A percentile compares a stretch with the other conserved stretches of the same genome.
Evolutionary conservation across 805 yeast genomes (phyloP).

Genomic region (Wickerhamiella australiensis): DNA sequence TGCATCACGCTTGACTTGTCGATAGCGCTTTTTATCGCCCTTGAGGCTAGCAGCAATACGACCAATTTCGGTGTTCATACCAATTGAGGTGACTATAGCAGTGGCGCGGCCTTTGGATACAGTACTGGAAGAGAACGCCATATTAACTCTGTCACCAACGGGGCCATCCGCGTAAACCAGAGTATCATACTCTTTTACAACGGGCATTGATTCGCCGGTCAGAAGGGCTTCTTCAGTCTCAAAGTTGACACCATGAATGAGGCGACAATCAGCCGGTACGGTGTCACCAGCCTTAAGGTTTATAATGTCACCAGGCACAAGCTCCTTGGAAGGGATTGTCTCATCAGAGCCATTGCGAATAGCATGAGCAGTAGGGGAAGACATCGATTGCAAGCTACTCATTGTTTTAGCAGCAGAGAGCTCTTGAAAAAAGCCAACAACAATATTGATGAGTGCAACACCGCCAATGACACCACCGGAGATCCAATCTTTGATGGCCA

Average conservation of each 20-base stretch:
- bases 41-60: conserved; percentile 48
- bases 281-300: conserved; percentile 70
- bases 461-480: conserved; percentile 70
- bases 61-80: conserved; percentile 80
- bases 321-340: conserved; percentile 56
- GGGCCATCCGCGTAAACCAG: conserved; percentile 23
- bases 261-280: conserved; percentile 79
- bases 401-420: conserved; percentile 65
- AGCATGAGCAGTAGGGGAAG: conserved; percentile 61
- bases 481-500: conserved; percentile 67
- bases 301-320: conserved; percentile 70
- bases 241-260: conserved; percentile 62
- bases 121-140: conserved; percentile 90
- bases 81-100: conserved; percentile 84
- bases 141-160: conserved; percentile 51
- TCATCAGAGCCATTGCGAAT: conserved; percentile 46
- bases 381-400: conserved; percentile 55
- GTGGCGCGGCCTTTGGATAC: conserved; percentile 92
- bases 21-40: conserved; percentile 31
- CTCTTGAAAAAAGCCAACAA: conserved; percentile 60
- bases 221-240: conserved; percentile 81
- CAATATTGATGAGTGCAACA: conserved; percentile 51
- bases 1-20: conserved; percentile 34
- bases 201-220: conserved; percentile 83
- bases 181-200: conserved; percentile 37